Percentiles rank a stretch among this genome's conserved stretches.
Evolutionary conservation across 192 early-diverging fungal genomes (phyloP).

Genomic region (Mortierella alpina): DNA sequence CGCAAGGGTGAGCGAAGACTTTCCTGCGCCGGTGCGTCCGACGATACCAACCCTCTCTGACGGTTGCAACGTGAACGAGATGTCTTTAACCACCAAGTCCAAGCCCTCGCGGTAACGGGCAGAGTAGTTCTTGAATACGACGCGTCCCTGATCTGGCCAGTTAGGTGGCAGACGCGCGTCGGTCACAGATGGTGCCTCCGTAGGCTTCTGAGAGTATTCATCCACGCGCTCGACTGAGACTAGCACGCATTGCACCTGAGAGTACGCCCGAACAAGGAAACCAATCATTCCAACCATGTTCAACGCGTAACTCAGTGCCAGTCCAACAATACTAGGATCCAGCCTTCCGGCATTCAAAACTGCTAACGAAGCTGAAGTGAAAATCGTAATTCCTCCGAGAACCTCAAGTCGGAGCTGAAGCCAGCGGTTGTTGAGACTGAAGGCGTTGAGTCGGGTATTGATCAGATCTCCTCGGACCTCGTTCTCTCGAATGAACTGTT

Average conservation of each 20-base stretch:
- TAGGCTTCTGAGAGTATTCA: conserved; percentile 82
- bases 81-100: conserved; percentile 78
- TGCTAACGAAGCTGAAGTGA: conserved; percentile 68
- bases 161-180: conserved; percentile 57
- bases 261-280: conserved; percentile 76
- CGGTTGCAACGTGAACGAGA: conserved; percentile 60
- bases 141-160: conserved; percentile 81
- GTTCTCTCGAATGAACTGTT: conserved; percentile 22
- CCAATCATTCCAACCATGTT: conserved; percentile 76
- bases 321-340: conserved; percentile 84
- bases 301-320: conserved; percentile 82
- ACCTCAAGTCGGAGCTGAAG: conserved; percentile 72
- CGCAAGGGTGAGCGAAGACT: conserved; percentile 60
- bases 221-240: conserved; percentile 84
- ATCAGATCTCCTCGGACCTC: conserved; percentile 13
- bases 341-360: conserved; percentile 56
- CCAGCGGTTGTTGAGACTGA: conserved; percentile 74
- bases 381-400: conserved; percentile 69
- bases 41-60: conserved; percentile 82
- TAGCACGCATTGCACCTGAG: conserved; percentile 80
- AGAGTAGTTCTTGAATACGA: conserved; percentile 80
- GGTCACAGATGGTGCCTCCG: conserved; percentile 81
- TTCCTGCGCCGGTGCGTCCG: conserved; percentile 62
- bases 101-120: conserved; percentile 84
- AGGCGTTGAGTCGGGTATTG: conserved; percentile 10